Evolutionary conservation across 192 early-diverging fungal species (phyloP).

Genomic region (Linnemannia hyalina): DNA sequence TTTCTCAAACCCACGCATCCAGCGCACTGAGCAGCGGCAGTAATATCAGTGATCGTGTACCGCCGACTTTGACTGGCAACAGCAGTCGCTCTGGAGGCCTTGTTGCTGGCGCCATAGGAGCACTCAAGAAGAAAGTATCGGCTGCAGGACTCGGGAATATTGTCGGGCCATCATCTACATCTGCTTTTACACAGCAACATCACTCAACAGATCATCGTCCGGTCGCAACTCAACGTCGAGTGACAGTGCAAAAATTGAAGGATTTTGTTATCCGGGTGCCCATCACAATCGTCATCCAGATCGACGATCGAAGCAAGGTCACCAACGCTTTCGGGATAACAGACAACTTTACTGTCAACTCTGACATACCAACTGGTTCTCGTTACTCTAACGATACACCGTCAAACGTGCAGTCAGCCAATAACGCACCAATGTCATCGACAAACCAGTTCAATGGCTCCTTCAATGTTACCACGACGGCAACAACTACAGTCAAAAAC

Average conservation of each 20-base stretch:
- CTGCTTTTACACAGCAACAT: not conserved
- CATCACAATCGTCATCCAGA: slow-evolving; percentile 39
- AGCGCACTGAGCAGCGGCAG: not conserved
- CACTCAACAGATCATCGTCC: not conserved
- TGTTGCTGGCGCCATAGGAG: slow-evolving; percentile 22
- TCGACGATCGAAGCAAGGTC: slow-evolving; percentile 14
- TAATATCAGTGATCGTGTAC: not conserved
- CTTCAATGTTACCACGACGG: slow-evolving; percentile 6
- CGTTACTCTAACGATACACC: not conserved
- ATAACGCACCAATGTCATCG: not conserved
- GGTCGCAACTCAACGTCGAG: not conserved
- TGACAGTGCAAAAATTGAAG: slow-evolving; percentile 28
- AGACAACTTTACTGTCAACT: not conserved
- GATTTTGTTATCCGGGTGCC: slow-evolving; percentile 48
- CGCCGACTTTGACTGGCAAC: not conserved
- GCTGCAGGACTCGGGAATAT: slow-evolving; percentile 5
- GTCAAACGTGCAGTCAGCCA: not conserved
- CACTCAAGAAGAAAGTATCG: slow-evolving; percentile 38
- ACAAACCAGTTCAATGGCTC: not conserved
- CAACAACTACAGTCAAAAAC: slow-evolving; percentile 16
- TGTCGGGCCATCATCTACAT: not conserved
- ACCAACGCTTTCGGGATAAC: not conserved
- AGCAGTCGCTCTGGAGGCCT: not conserved
- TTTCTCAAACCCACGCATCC: not conserved
- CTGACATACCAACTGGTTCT: not conserved